These are phyloP conservation scores for Candida stauntonica DNA, from an alignment of 805 yeast species.

Conservation along the genomic window DNA sequence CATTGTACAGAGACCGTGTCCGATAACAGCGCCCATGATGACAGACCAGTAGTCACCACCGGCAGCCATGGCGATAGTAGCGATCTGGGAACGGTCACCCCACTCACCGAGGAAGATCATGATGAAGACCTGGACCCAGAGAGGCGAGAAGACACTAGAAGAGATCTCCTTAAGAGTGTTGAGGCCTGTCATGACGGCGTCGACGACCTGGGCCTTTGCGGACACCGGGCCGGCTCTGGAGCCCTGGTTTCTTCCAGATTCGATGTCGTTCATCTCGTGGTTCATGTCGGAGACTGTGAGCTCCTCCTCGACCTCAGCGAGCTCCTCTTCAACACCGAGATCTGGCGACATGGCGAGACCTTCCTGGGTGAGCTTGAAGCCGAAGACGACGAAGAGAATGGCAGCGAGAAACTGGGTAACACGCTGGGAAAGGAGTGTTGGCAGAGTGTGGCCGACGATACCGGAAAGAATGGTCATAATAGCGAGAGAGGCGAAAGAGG, in stretches of 20 bases:
- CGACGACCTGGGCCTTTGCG: constrained; percentile 5
- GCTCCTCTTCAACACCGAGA: constrained; percentile 88
- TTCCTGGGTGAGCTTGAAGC: constrained; percentile 69
- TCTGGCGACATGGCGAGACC: constrained; percentile 78
- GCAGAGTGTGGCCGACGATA: constrained; percentile 85
- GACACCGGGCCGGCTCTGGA: constrained; percentile 1
- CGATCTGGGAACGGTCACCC: constrained; percentile 98
- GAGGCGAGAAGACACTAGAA: constrained; percentile 61
- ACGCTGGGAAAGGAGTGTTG: constrained; percentile 73
- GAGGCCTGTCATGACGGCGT: constrained; percentile 8
- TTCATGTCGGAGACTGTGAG: constrained; percentile 61
- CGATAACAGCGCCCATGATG: constrained; percentile 82
- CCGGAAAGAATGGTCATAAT: constrained; percentile 93
- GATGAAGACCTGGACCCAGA: constrained; percentile 89
- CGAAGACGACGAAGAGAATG: constrained; percentile 75
- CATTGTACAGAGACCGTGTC: constrained; percentile 83
- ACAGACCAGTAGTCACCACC: constrained; percentile 90
- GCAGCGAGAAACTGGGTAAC: constrained; percentile 82
- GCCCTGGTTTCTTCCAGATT: constrained; percentile 31
- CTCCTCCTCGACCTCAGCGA: constrained; percentile 96
- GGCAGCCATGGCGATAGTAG: constrained; percentile 98
- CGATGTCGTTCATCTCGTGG: constrained; percentile 49
- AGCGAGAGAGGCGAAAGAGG: constrained; percentile 80
- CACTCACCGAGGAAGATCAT: constrained; percentile 98
- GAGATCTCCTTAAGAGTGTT: constrained; percentile 13